These are phyloP conservation scores for Sporisorium sorghi DNA, from an alignment of 1,284 basidiomycete species.

Conservation along the genomic window DNA sequence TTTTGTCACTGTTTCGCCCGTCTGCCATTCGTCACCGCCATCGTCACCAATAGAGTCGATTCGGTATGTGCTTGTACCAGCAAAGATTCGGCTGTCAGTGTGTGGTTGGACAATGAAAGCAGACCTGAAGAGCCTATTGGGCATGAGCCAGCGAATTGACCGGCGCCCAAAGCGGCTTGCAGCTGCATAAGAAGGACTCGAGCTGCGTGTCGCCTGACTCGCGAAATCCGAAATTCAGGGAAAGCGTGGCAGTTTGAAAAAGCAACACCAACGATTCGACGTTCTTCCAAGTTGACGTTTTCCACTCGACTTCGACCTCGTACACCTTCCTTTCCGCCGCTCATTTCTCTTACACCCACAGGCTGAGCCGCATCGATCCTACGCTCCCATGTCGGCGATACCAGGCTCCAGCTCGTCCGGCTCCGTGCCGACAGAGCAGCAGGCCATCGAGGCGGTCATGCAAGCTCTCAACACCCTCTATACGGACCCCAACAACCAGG, in stretches of 20 bases:
- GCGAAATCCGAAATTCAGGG: constrained; percentile 15
- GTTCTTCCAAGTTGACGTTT: constrained; percentile 7
- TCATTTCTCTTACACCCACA: not conserved
- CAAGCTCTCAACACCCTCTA: constrained; percentile 73
- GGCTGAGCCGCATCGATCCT: not conserved
- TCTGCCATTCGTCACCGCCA: constrained; percentile 1
- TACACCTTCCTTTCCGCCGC: not conserved
- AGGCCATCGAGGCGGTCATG: constrained; percentile 68
- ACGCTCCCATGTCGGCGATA: constrained; percentile 21
- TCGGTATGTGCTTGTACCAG: not conserved
- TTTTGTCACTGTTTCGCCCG: not conserved
- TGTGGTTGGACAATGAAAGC: not conserved
- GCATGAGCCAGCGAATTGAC: not conserved
- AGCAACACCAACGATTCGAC: constrained; percentile 2
- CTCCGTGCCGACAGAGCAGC: constrained; percentile 26
- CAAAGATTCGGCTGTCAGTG: not conserved
- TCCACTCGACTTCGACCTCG: not conserved
- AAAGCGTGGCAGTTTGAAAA: constrained; percentile 11
- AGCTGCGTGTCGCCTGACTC: constrained; percentile 13
- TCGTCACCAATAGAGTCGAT: not conserved
- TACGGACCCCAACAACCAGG: constrained; percentile 79
- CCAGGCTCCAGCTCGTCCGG: constrained; percentile 27
- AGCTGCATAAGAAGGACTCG: not conserved
- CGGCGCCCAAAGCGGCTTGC: too few species aligned
- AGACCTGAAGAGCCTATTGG: not conserved